Evolutionary conservation across 371 early-diverging fungal genomes (phyloP).

Genomic region (Mucor lusitanicus): DNA sequence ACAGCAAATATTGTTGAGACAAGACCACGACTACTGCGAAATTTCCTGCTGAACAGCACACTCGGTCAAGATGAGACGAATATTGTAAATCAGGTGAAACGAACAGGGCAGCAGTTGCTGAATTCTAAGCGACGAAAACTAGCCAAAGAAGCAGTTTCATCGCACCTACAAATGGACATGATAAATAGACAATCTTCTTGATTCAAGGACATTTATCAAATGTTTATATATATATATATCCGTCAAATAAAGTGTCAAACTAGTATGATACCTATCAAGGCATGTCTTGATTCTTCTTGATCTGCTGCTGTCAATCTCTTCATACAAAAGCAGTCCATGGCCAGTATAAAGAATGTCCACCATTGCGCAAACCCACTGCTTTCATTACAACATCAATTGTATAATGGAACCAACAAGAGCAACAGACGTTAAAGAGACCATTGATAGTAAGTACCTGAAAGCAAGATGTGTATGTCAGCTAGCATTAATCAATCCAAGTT

Average conservation of each 20-base stretch:
- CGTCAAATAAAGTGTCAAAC: no score
- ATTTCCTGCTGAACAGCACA: slow-evolving; percentile 8
- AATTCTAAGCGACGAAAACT: slow-evolving; percentile 14
- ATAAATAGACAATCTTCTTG: not conserved
- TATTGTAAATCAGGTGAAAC: not conserved
- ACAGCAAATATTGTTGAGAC: slow-evolving; percentile 14
- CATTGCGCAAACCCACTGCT: not conserved
- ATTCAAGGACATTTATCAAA: not conserved
- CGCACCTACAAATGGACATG: not conserved
- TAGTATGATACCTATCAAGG: no score
- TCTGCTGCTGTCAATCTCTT: no score
- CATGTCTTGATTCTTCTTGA: no score
- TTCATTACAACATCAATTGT: not conserved
- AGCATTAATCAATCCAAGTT: not conserved
- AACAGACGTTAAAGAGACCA: slow-evolving; percentile 23
- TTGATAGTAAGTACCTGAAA: slow-evolving; percentile 19
- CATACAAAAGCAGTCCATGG: no score
- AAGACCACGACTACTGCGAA: slow-evolving; percentile 9
- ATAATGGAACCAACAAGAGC: slow-evolving; percentile 22
- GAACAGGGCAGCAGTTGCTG: slow-evolving; percentile 5
- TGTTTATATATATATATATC: no score
- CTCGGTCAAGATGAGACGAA: slow-evolving; percentile 14
- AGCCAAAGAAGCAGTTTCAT: not conserved
- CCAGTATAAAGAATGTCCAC: no score
- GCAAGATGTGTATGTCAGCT: no score